Base-by-base conservation (phyloP, 208 protist species). In the Trypanosoma theileri region DNA sequence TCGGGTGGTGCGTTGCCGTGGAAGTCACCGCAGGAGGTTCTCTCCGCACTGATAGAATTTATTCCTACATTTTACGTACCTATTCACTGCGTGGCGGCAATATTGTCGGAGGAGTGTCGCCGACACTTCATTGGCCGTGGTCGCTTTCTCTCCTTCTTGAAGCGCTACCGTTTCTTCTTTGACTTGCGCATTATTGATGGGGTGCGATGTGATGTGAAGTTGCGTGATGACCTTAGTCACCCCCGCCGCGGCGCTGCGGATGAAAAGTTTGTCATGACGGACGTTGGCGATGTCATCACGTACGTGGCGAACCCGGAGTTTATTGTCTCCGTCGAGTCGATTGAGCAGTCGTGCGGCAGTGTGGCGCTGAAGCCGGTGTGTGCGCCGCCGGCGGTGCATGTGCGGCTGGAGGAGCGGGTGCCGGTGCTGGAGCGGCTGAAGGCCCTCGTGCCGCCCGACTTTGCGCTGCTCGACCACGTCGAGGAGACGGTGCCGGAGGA, bases 61-160 rank as follows among this genome's bases (percentile, higher is more conserved):
- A 78, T 96, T 50, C 91, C 91, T 13, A 91, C 91, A 14, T 96
- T 86, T 71, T 93, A 82, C 54, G 88, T 93, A 12, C 80, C 84
- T 10, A 61, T 93, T 21, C 71, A 85, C 16, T 80, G 81, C 53
- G 82, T 94, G 7, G 88, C 84, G 17, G 86, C 86, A 4, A 75
- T 93, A n/a, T 74, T 96, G 35, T 81, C 86, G 22, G 91, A 92
- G 35, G 66, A 75, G n/a, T 61, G 82, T 40, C 77, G 91, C 19
- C 73, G 56, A 41, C 44, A 79, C 51, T 80, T 96, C 58, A 44
- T 72, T 22, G 88, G 88, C 8, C 79, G 86, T 52, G 80, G 80
- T 28, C 71, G 77, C 3, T 77, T 96, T 45, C 24, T 85, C 2
- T 54, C 56, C 26, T 91, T 93, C 48, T 35, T 94, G 14, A 74